phyloP scores from a whole-genome alignment of 345 rosid species.

The Eucalyptus marginata region DNA sequence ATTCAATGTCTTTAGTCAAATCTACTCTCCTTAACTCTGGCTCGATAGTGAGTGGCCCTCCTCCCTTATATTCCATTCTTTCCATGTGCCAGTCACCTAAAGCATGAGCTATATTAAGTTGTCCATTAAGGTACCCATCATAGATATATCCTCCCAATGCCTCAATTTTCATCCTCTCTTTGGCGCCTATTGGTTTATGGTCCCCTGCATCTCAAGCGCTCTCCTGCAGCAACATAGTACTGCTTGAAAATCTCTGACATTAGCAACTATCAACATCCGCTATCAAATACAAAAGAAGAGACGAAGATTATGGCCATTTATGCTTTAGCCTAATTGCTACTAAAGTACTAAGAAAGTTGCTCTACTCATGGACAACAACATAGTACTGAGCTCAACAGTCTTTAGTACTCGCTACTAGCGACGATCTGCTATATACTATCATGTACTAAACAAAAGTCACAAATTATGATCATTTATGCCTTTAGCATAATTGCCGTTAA shows the following conservation, averaged over 20 bases:
- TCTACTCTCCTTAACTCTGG: slow-evolving; percentile 49
- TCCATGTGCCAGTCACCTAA: slow-evolving; percentile 83
- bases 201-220: slow-evolving; percentile 77
- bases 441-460: background rate
- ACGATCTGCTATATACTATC: slow-evolving; percentile 44
- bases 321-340: background rate
- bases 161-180: slow-evolving; percentile 59
- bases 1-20: slow-evolving; percentile 57
- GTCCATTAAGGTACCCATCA: slow-evolving; percentile 56
- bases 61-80: slow-evolving; percentile 54
- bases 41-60: slow-evolving; percentile 79
- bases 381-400: slow-evolving; percentile 63
- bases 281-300: background rate
- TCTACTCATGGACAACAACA: background rate
- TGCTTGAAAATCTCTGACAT: slow-evolving; percentile 81
- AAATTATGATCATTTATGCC: background rate
- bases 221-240: slow-evolving; percentile 60
- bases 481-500: background rate
- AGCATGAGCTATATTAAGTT: slow-evolving; percentile 44
- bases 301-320: background rate
- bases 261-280: slow-evolving; percentile 68
- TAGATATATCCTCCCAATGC: slow-evolving; percentile 58
- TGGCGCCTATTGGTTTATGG: slow-evolving; percentile 58
- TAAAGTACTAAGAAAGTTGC: background rate
- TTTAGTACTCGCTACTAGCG: slow-evolving; percentile 87